phyloP scores from a whole-genome alignment of 2,329 filamentous ascomycete genomes.

The Diaporthe citriasiana region DNA sequence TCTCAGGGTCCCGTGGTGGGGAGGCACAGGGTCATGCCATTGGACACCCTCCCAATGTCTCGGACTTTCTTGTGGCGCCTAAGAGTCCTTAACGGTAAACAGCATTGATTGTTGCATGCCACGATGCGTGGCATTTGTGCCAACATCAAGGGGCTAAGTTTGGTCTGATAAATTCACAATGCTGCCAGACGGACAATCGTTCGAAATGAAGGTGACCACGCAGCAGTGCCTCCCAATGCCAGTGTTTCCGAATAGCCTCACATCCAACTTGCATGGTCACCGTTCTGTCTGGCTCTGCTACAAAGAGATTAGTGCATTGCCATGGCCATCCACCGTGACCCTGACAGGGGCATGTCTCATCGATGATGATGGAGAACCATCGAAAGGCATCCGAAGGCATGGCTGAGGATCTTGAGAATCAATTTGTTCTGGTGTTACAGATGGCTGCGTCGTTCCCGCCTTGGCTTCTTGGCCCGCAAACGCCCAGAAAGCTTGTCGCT shows the following conservation, averaged over 20 bases:
- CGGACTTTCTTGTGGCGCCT: not conserved
- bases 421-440: not conserved
- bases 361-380: not conserved
- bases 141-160: slow-evolving; percentile 10
- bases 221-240: not conserved
- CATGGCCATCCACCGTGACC: not conserved
- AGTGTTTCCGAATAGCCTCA: not conserved
- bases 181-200: not conserved
- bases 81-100: not conserved
- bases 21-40: slow-evolving; percentile 26
- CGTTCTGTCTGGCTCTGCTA: not conserved
- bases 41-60: slow-evolving; percentile 8
- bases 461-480: slow-evolving; percentile 18
- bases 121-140: slow-evolving; percentile 7
- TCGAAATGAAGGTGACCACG: not conserved
- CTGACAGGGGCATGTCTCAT: slow-evolving; percentile 13
- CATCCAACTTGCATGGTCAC: not conserved
- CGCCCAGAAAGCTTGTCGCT: slow-evolving; percentile 21
- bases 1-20: slow-evolving; percentile 39
- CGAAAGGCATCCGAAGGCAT: not conserved
- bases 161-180: slow-evolving; percentile 10
- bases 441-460: not conserved
- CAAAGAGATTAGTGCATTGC: not conserved
- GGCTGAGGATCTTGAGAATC: not conserved
- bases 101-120: slow-evolving; percentile 2